Evolutionary conservation across 2,329 filamentous ascomycete genomes (phyloP), one percentile per base, ranked within the genome.

Genomic region (Ophiostoma triangulosporum): DNA sequence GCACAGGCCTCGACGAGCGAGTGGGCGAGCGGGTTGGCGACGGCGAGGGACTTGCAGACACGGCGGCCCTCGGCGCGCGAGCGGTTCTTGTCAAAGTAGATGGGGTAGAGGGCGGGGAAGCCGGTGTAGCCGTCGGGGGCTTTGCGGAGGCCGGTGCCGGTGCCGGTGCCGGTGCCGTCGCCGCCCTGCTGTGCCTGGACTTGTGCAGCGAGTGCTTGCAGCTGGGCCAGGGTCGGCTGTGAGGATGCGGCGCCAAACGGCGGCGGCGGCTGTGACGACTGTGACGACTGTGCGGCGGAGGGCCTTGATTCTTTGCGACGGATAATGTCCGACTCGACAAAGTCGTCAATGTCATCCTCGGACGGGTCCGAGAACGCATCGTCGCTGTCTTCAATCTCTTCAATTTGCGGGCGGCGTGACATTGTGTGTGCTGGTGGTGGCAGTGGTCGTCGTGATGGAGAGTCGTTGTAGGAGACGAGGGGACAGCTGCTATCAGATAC

Each of bases 101-200:
- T 73, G 0, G 93, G 91, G 72, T 98, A 98, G 26, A 98, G 76
- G 69, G 88, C 91, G 68, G 93, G 86, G 73, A 83, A 95, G 69
- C 81, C 73, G 64, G 84, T 86, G 68, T 88, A 84, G 61, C 74
- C 48, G 20, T 26, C 70, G 59, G 71, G 65, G 51, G 76, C 46
- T 31, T 50, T 31, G 15, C 48, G 70, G 64, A 51, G 62, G 58
- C 33, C 54, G 66, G 66, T 65, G 67, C 48, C 62, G 65, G 55
- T 59, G 60, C 55, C 61, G 62, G 50, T 59, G 27, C 35, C 46
- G 22, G 24, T 17, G 7, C 27, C n/a, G 17, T 17, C 45, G 9
- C 31, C 38, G 17, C 32, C 32, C 43, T 29, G 17, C 22, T 50
- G 31, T 17, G 15, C 15, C 46, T 48, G 43, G n/a, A 24, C 43